A percentile compares a stretch with the other conserved stretches of the same genome.
Conservation (phyloP, 2,329 filamentous ascomycete genomes). For the Colletotrichum zoysiae region DNA sequence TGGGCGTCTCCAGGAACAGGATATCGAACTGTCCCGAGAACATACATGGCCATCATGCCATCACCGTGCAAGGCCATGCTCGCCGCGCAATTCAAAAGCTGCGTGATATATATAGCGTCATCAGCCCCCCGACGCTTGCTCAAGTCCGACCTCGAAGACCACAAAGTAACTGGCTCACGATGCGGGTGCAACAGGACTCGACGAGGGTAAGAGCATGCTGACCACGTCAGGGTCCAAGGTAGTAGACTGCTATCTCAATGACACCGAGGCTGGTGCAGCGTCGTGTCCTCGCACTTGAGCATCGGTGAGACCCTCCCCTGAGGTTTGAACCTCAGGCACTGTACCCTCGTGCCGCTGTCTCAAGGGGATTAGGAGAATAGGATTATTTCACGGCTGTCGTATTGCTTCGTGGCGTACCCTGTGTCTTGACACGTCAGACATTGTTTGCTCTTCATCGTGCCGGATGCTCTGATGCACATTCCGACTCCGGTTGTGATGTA, state of each 20-base stretch:
- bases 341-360: conserved; percentile 22
- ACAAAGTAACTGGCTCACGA: conserved; percentile 14
- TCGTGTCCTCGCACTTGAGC: background rate
- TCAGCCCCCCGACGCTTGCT: background rate
- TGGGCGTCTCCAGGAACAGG: background rate
- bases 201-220: conserved; percentile 1
- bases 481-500: background rate
- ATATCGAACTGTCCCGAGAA: no score
- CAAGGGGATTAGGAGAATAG: conserved; percentile 41
- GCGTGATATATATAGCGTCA: conserved; percentile 1
- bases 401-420: conserved; percentile 2
- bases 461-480: conserved; percentile 29
- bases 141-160: background rate
- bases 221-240: conserved; percentile 28
- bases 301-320: conserved; percentile 7
- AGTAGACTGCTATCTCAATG: conserved; percentile 1
- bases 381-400: conserved; percentile 19
- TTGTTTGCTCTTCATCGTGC: conserved; percentile 23
- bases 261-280: background rate
- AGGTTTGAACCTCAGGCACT: background rate
- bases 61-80: background rate
- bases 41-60: no score
- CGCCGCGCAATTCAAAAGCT: background rate
- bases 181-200: conserved; percentile 39
- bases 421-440: conserved; percentile 37